Percentiles rank a stretch among this genome's conserved stretches.
phyloP scores from a whole-genome alignment of 208 protist genomes.

The Crithidia thermophila region DNA sequence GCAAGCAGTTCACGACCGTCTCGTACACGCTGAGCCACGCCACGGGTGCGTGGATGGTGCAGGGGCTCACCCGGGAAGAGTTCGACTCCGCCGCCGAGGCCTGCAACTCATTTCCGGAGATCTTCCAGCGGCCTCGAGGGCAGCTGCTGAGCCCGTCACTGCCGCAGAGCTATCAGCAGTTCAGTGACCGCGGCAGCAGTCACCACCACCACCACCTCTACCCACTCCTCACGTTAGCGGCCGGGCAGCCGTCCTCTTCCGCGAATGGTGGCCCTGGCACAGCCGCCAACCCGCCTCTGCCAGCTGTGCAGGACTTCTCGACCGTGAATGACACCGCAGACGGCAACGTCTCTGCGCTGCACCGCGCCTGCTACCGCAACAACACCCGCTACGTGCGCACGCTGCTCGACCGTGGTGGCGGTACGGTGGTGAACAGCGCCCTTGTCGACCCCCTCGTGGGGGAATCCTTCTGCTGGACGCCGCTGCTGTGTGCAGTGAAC shows the following conservation, averaged over 20 bases:
- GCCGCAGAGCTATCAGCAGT: neutral
- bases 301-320: neutral
- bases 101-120: slow-evolving; percentile 63
- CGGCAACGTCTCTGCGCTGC: slow-evolving; percentile 54
- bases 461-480: slow-evolving; percentile 77
- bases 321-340: neutral
- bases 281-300: neutral
- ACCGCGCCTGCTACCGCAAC: slow-evolving; percentile 89
- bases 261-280: neutral
- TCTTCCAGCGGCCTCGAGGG: slow-evolving; percentile 67
- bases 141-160: slow-evolving; percentile 10
- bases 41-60: slow-evolving; percentile 76
- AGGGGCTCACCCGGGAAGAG: slow-evolving; percentile 65
- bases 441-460: slow-evolving; percentile 53
- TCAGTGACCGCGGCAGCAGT: neutral
- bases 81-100: slow-evolving; percentile 75
- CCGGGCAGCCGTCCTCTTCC: neutral
- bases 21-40: slow-evolving; percentile 69
- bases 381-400: slow-evolving; percentile 85
- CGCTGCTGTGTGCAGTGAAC: slow-evolving; percentile 89
- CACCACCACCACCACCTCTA: neutral
- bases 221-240: neutral
- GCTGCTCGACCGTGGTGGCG: slow-evolving; percentile 73
- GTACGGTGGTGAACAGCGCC: slow-evolving; percentile 74
- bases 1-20: slow-evolving; percentile 23